These are phyloP conservation scores for Mycena albidolilacea DNA, from an alignment of 768 basidiomycete genomes.

Conservation along the genomic window DNA sequence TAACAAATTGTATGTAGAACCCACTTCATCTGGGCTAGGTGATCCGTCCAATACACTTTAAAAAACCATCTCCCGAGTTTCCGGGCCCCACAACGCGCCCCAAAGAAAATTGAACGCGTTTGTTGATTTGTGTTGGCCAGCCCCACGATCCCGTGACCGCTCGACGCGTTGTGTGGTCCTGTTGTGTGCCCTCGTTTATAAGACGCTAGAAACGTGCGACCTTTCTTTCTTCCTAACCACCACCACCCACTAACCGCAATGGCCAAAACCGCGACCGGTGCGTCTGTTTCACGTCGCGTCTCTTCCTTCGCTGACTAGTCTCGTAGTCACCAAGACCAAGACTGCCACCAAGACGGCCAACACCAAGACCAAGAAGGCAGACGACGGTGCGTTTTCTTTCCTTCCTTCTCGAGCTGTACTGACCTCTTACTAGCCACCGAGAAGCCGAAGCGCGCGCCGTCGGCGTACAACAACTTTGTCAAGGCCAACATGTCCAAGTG, in stretches of 20 bases:
- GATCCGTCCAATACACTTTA: no score
- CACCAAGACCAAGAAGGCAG: slow-evolving; percentile 51
- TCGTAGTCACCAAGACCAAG: slow-evolving; percentile 69
- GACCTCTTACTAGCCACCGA: slow-evolving; percentile 41
- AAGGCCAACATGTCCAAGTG: slow-evolving; percentile 70
- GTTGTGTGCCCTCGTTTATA: no score
- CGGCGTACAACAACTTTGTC: slow-evolving; percentile 72
- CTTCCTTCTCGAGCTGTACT: background rate
- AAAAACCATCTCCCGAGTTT: no score
- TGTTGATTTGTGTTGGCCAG: no score
- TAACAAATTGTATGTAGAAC: no score
- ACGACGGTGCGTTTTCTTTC: slow-evolving; percentile 48
- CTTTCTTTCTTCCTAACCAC: background rate
- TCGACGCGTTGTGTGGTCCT: no score
- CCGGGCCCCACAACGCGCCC: no score
- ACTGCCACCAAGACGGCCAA: slow-evolving; percentile 70
- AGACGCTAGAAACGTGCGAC: background rate
- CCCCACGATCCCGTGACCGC: no score
- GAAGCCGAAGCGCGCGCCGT: slow-evolving; percentile 71
- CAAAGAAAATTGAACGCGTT: no score
- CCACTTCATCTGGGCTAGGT: no score
- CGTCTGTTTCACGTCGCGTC: background rate
- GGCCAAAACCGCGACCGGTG: background rate
- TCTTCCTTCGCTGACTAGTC: background rate
- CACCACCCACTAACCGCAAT: background rate